phyloP scores from a whole-genome alignment of 345 rosid genomes.

The Draba incana region DNA sequence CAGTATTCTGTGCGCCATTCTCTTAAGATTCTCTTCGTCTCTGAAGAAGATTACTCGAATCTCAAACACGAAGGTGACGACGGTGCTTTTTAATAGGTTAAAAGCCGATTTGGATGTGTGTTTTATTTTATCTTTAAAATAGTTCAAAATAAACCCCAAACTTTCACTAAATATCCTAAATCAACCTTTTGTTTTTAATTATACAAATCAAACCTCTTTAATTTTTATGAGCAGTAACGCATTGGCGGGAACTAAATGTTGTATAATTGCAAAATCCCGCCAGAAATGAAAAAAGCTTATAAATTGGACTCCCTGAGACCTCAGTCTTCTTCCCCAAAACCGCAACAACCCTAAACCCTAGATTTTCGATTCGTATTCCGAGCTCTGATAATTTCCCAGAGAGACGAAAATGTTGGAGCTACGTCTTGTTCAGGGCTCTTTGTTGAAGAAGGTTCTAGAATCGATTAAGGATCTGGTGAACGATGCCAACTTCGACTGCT shows the following conservation, averaged over 20 bases:
- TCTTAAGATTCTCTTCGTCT: not conserved
- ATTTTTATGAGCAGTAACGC: not conserved
- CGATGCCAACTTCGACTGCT: slow-evolving; percentile 98
- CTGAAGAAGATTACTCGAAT: slow-evolving; percentile 1
- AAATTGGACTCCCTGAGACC: not conserved
- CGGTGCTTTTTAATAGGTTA: slow-evolving; percentile 12
- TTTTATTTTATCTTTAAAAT: no score
- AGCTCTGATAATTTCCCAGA: not conserved
- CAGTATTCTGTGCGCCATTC: slow-evolving; percentile 84
- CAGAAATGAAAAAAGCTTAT: slow-evolving; percentile 12
- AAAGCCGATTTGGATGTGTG: slow-evolving; percentile 16
- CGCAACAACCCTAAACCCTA: slow-evolving; percentile 31
- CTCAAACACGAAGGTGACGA: slow-evolving; percentile 2
- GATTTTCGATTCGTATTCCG: not conserved
- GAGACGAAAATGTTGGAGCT: slow-evolving; percentile 71
- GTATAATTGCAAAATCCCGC: slow-evolving; percentile 18
- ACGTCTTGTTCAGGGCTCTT: slow-evolving; percentile 90
- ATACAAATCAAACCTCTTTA: no score
- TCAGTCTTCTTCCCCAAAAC: not conserved
- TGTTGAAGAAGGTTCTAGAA: slow-evolving; percentile 95
- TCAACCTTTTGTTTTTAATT: no score
- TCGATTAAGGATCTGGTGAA: slow-evolving; percentile 89
- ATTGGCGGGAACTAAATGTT: slow-evolving; percentile 31
- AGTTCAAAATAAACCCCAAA: no score
- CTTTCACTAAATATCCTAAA: no score